Base-by-base conservation (phyloP, 768 basidiomycete genomes). In the Leccinum fibrillosum region DNA sequence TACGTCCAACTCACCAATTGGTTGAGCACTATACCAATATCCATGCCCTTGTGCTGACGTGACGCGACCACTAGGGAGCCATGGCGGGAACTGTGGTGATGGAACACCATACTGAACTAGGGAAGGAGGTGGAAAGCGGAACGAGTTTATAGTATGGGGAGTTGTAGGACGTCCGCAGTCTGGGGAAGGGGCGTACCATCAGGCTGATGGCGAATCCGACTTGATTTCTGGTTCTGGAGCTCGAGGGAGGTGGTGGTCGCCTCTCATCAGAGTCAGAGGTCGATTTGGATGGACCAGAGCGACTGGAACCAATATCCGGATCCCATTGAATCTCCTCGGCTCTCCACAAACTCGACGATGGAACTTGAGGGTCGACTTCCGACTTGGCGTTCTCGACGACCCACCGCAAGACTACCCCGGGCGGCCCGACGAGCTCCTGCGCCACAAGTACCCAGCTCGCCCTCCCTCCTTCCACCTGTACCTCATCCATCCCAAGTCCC, bases 391-490 rank as follows among this genome's bases (percentile, higher is more conserved):
- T 19, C 54, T 49, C 28, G 47, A 52, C 28, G 10, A 51, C n/a
- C 37, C 51, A 58, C 28, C 55, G 59, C 49, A 62, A 52, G 34
- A 3, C 51, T 7, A 62, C 19, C 3, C 68, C 69, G 34, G 62
- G 56, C 12, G 60, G 56, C 6, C 69, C 69, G n/a, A 70, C 67
- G 10, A 70, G 62, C 23, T 65, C 63, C 44, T 63, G 58, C 1
- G 63, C 59, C 12, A 55, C 37, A 34, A 58, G 55, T 23, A 59
- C 42, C 69, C 69, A 70, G 26, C 48, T 23, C 2, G 51, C 53
- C 59, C 59, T 62, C 35, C 65, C 69, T 49, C 63, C 55, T 10
- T 70, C 69, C 23, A 70, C 69, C 21, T 34, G 48, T 3, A 21
- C 60, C 54, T 70, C 69, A 7, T 65, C 59, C 2, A 69, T 58